Percentiles rank a stretch among this genome's conserved stretches.
Evolutionary conservation across 129 eudicot species (phyloP).

Genomic region (Cynara cardunculus): DNA sequence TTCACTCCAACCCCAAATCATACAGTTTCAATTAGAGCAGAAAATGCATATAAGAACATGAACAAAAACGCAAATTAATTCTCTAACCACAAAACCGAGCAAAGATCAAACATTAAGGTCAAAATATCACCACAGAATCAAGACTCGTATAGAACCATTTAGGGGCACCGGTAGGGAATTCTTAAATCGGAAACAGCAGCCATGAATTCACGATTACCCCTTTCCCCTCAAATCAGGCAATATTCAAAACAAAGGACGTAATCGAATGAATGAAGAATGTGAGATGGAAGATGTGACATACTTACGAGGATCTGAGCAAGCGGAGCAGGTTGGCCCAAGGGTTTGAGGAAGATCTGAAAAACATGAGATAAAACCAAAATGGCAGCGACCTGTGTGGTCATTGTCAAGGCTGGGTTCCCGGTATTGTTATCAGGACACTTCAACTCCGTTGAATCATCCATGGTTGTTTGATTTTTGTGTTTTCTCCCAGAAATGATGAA

Average conservation of each 20-base stretch:
- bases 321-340: constrained; percentile 74
- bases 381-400: constrained; percentile 77
- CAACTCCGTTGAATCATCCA: constrained; percentile 15
- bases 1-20: constrained; percentile 6
- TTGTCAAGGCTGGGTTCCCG: constrained; percentile 73
- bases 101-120: not conserved
- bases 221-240: not conserved
- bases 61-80: not conserved
- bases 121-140: not conserved
- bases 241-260: not conserved
- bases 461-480: constrained; percentile 3
- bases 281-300: constrained; percentile 40
- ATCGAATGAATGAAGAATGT: not conserved
- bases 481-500: not conserved
- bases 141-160: not conserved
- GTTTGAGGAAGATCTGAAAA: constrained; percentile 67
- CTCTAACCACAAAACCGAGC: not conserved
- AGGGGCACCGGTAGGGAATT: not conserved
- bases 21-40: not conserved
- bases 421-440: constrained; percentile 34
- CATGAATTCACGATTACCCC: not conserved
- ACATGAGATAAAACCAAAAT: constrained; percentile 80
- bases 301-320: constrained; percentile 95
- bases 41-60: not conserved
- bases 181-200: not conserved